Evolutionary conservation across 2,329 filamentous ascomycete genomes (phyloP), one percentile per base, ranked within the genome.

Genomic region (Fusarium paranaense): DNA sequence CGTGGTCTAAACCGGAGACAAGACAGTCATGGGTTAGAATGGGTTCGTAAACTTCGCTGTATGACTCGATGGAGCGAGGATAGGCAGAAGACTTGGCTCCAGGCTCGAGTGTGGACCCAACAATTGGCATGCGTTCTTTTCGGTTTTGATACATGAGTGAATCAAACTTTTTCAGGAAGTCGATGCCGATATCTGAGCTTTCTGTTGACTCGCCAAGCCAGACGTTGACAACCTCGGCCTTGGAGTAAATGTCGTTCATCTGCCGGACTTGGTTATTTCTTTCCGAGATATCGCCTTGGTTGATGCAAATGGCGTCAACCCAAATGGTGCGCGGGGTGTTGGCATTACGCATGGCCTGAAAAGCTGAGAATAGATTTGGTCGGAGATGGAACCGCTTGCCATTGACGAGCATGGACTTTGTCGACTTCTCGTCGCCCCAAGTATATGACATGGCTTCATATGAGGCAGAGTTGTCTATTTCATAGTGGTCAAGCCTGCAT

Each of bases 381-480:
- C 62, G 27, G n/a, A 66, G 27, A 5, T 20, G 5, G 5, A 68
- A 66, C 2, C 8, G 2, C 6, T 20, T 22, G 3, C 33, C 52
- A 8, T 67, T 52, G 5, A 66, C 62, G 0, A 54, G n/a, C 16
- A 67, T 30, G 11, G 5, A 37, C 14, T 66, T 38, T 13, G 30
- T 33, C 5, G 62, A 45, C 6, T 61, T n/a, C 5, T 66, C 62
- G 5, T 62, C 30, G 0, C 66, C 66, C 63, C 66, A 68, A 5
- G 66, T 68, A 25, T 68, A 68, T 8, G 66, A 67, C 1, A 68
- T 68, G 8, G 66, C 66, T 20, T 68, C 66, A 27, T 66, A 68
- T 2, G 4, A 32, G 18, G 37, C 54, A 30, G 27, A 66, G 0
- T 11, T 6, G 6, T 35, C 22, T 16, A 68, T 8, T 3, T 68